Evolutionary conservation across 1,139 yeast genomes (phyloP), one percentile per base, ranked within the genome.

Genomic region (Debaryomyces udenii): DNA sequence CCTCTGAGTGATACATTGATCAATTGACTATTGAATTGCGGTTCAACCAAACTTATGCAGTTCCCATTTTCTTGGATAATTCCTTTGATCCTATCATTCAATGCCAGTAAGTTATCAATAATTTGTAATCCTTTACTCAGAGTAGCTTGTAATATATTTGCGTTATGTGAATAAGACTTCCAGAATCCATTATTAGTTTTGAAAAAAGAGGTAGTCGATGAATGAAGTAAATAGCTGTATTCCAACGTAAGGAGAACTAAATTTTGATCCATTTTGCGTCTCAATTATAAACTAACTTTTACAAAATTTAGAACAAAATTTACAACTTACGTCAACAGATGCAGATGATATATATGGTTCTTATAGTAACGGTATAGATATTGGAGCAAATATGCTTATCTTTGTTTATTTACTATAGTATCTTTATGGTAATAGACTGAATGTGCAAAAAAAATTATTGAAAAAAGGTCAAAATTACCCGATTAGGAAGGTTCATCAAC

Each of bases 101-200:
- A 45, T 3, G 56, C 49, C 11, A 46, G 42, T 38, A 64, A 63
- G 42, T 68, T 66, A 45, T 66, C 72, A 32, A 66, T 59, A 33
- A 59, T 52, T 35, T 47, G 52, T 39, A 51, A 48, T 27, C 46
- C 28, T 35, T 35, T 20, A 33, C 30, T 27, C 40, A 44, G 27
- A 29, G 35, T 34, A 45, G 47, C 42, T 47, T 47, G 44, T 40
- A 43, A 16, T 40, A 46, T 18, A 29, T 38, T 49, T 37, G 33
- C 41, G 37, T 41, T 50, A 38, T 11, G 40, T 20, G 31, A 31
- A 27, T 28, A 55, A 39, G 42, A 39, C 38, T 51, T 56, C 77
- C 77, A 71, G 37, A 67, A 55, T 6, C 72, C 71, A 34, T 50
- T 54, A 34, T 58, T 53, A 16, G 75, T 61, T 46, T 61, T 66